Base-by-base conservation (phyloP, 2,329 filamentous ascomycete genomes). In the Calonectria henricotiae region DNA sequence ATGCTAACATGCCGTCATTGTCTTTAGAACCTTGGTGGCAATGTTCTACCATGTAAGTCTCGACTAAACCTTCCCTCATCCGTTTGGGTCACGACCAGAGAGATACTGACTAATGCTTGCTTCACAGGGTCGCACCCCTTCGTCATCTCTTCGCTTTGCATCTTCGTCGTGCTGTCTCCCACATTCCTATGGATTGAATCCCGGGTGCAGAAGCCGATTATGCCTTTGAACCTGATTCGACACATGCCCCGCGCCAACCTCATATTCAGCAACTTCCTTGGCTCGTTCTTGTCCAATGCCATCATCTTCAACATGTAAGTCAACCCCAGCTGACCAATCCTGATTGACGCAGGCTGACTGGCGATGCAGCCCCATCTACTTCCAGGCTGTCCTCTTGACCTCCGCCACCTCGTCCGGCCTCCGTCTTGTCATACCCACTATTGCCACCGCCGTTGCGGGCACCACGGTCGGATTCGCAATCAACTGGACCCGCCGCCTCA, bases 351-450 rank as follows among this genome's bases (percentile, higher is more conserved):
- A 43, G 25, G 32, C 35, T 51, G 44, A 41, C 15, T 8, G 30
- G 35, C 30, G 43, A 5, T 46, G 20, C 13, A 90, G 90, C 6
- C 93, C 93, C 0, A 84, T 95, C 8, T 95, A 92, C 83, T 95
- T 94, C 82, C 92, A 94, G 79, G 92, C 91, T 43, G 92, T 94
- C 30, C 90, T 93, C 58, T 86, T 93, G 62, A 90, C 91, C 68
- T 88, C 86, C 6, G 91, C 93, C 17, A 94, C 93, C 0, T 84
- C 86, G 27, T 94, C 93, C 0, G 93, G 93, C n/a, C 87, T 94
- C 32, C 89, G 91, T 49, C 90, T 95, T 64, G 87, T 93, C 23
- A 84, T 91, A 7, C 90, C 91, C 5, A 89, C 90, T 0, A 74
- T 90, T 30, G 87, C 87, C 2, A 82, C 89, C 32, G 90, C 90